Percentiles rank a stretch among this genome's conserved stretches.
Conservation (phyloP, 2,329 filamentous ascomycete genomes). For the Penicillium frequentans region DNA sequence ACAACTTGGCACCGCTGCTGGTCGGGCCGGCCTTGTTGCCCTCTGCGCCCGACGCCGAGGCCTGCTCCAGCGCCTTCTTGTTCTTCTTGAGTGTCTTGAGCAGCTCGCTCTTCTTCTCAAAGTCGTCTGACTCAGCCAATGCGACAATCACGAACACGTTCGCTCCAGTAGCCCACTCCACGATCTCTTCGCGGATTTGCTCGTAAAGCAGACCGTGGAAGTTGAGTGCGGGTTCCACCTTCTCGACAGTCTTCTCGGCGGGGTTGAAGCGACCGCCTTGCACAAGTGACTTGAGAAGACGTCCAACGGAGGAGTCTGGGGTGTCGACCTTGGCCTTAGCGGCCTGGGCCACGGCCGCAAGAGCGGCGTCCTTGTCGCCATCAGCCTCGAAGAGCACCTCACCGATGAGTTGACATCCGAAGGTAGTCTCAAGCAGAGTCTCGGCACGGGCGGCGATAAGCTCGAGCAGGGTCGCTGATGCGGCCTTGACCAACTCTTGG, state of each 20-base stretch:
- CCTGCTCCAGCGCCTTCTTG: conserved; percentile 64
- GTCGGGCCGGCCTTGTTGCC: conserved; percentile 37
- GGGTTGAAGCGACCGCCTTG: conserved; percentile 85
- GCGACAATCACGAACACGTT: conserved; percentile 85
- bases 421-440: conserved; percentile 70
- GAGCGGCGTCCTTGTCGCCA: conserved; percentile 73
- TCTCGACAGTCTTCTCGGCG: conserved; percentile 66
- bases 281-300: conserved; percentile 88
- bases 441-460: conserved; percentile 68
- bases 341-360: conserved; percentile 62
- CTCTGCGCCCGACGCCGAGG: conserved; percentile 59
- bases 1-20: conserved; percentile 48
- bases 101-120: conserved; percentile 66
- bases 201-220: conserved; percentile 84
- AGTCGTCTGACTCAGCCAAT: conserved; percentile 72
- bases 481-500: conserved; percentile 70
- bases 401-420: conserved; percentile 82
- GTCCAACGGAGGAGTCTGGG: conserved; percentile 68
- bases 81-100: conserved; percentile 70
- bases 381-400: conserved; percentile 76
- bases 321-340: conserved; percentile 49
- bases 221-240: conserved; percentile 71
- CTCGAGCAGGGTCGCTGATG: conserved; percentile 74
- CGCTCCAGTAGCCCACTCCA: conserved; percentile 82
- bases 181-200: conserved; percentile 70